phyloP scores from a whole-genome alignment of 225 moss, liverwort and hornwort species.

The Antitrichia curtipendula region DNA sequence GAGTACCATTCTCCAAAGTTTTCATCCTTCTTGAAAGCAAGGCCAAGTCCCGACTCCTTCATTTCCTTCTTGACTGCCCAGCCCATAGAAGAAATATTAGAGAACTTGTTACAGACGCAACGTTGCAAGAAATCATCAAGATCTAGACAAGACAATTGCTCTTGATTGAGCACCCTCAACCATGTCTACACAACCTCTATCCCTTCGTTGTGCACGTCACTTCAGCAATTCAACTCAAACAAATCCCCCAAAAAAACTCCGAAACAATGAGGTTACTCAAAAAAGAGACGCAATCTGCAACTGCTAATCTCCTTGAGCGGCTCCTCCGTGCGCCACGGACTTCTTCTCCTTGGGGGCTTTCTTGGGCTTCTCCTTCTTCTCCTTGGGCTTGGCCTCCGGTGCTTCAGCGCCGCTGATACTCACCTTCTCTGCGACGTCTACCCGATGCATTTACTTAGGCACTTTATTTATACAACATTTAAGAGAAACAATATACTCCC shows the following conservation, averaged over 20 bases:
- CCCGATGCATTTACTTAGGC: no score
- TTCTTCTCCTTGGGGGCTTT: constrained; percentile 53
- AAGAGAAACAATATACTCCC: no score
- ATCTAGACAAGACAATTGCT: neutral
- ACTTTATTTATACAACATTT: no score
- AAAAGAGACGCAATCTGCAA: neutral
- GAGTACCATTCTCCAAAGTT: constrained; percentile 95
- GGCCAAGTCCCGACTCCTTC: constrained; percentile 68
- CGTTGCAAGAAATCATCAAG: neutral
- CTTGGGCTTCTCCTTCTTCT: constrained; percentile 56
- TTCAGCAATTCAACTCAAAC: neutral
- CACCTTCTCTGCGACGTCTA: constrained; percentile 24
- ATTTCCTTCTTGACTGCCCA: constrained; percentile 37
- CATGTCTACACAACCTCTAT: neutral
- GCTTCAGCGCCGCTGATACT: constrained; percentile 30
- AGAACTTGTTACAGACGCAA: neutral
- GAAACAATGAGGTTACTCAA: neutral
- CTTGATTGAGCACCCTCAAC: no score
- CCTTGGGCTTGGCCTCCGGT: constrained; percentile 11
- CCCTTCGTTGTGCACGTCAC: neutral
- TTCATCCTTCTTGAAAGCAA: constrained; percentile 65
- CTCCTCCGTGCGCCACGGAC: constrained; percentile 17
- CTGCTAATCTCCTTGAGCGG: constrained; percentile 5
- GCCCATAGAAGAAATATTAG: neutral
- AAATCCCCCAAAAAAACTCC: no score